Conservation (phyloP, 2,329 filamentous ascomycete genomes). For the Nemania sp. region DNA sequence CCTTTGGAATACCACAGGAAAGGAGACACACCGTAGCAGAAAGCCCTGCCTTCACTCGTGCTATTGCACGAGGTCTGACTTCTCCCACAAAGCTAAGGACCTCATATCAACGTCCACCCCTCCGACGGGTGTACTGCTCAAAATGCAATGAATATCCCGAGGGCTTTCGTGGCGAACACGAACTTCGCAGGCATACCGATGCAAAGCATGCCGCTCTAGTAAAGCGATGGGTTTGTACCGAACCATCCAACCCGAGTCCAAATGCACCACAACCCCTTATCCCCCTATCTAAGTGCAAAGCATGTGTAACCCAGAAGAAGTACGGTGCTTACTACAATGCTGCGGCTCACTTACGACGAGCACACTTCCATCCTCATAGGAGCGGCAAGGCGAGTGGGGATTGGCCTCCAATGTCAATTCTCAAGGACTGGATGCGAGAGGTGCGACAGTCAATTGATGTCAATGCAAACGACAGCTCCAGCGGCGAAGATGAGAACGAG, state of each 20-base stretch:
- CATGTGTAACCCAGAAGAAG: constrained; percentile 59
- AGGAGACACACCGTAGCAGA: constrained; percentile 54
- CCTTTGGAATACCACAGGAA: constrained; percentile 38
- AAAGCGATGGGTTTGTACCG: constrained; percentile 61
- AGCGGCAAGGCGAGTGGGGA: constrained; percentile 62
- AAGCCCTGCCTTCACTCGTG: constrained; percentile 48
- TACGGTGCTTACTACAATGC: constrained; percentile 65
- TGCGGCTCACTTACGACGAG: constrained; percentile 60
- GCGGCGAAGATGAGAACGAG: constrained; percentile 57
- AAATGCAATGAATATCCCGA: constrained; percentile 82
- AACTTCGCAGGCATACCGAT: constrained; percentile 71
- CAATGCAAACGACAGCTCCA: constrained; percentile 53
- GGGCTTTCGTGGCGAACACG: constrained; percentile 89
- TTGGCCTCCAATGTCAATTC: constrained; percentile 61
- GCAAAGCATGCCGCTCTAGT: constrained; percentile 61
- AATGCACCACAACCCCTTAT: constrained; percentile 54
- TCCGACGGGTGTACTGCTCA: constrained; percentile 75
- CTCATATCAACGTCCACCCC: constrained; percentile 58
- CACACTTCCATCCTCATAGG: constrained; percentile 61
- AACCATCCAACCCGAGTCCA: constrained; percentile 48
- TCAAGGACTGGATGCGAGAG: constrained; percentile 66
- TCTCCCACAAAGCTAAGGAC: constrained; percentile 50
- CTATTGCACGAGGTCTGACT: constrained; percentile 46
- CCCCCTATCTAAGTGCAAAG: constrained; percentile 59
- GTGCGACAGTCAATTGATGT: constrained; percentile 55